Base-by-base conservation (phyloP, 352 stramenopile genomes). In the Pseudoperonospora humuli region DNA sequence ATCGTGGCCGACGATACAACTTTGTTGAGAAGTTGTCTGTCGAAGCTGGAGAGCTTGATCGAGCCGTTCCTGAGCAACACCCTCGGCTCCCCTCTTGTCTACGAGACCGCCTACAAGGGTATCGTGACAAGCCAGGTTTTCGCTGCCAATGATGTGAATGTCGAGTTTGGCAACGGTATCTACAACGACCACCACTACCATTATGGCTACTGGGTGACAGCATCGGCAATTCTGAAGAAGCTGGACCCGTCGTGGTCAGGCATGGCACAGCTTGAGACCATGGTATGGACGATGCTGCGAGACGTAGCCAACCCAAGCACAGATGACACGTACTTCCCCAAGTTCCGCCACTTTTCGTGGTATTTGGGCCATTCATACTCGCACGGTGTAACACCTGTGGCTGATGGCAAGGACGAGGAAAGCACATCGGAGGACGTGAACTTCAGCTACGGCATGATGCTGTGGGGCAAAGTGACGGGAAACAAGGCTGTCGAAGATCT, bases 171-270 rank as follows among this genome's bases (percentile, higher is more conserved):
- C 36, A 90, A 86, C 50, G 66, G 57, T 18, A 67, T 90, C 33
- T 90, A 90, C 68, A 90, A 90, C 50, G 77, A 90, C 43, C 75
- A 90, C 53, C 72, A 90, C 46, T 90, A 86, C 38, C 77, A 90
- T 54, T 90, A 85, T 47, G 78, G 75, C 20, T 90, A 90, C 65
- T 90, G 75, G 75, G 52, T 90, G 5, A 70, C 61, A 8, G 74
- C 60, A 0, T 84, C 73, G 0, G 78, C 78, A 5, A 87, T 90
- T 31, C 39, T 84, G 10, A 71, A 67, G 42, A 73, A 85, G 38
- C 45, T 87, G 2, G 63, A 90, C 39, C 78, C 75, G 15, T 63
- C 52, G 1, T 87, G 73, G 73, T 61, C 36, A 24, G 54, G 67
- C 1, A 79, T 84, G 61, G 31, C 37, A 0, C 60, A 75, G 29